Evolutionary conservation across 306 rosid species (phyloP).

Genomic region (Betula pendula): DNA sequence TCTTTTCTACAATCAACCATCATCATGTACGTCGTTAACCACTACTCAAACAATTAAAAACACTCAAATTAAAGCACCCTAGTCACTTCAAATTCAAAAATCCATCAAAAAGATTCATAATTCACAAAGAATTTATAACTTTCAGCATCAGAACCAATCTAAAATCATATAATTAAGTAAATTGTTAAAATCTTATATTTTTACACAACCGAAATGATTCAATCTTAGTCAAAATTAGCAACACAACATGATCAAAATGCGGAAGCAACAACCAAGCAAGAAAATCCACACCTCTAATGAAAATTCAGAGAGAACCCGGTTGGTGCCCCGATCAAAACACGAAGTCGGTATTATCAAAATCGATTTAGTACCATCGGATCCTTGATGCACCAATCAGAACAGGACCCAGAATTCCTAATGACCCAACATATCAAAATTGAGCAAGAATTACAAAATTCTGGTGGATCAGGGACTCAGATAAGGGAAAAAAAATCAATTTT

Average conservation of each 20-base stretch:
- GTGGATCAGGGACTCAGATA: conserved; percentile 52
- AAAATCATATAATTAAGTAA: conserved; percentile 21
- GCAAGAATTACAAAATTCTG: not conserved
- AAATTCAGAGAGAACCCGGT: conserved; percentile 63
- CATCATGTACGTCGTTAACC: conserved; percentile 30
- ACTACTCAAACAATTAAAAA: conserved; percentile 34
- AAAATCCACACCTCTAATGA: conserved; percentile 45
- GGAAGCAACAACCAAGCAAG: conserved; percentile 34
- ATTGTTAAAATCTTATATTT: conserved; percentile 22
- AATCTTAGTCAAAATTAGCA: conserved; percentile 29
- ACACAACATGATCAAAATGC: conserved; percentile 57
- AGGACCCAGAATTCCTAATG: conserved; percentile 41
- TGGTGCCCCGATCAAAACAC: conserved; percentile 54
- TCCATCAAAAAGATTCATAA: conserved; percentile 27
- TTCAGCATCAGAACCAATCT: conserved; percentile 38
- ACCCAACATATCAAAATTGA: conserved; percentile 27
- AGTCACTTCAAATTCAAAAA: conserved; percentile 24
- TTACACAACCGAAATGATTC: conserved; percentile 22
- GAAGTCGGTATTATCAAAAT: conserved; percentile 51
- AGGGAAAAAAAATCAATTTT: conserved; percentile 2
- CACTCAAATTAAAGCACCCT: conserved; percentile 29
- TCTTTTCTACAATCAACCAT: conserved; percentile 53
- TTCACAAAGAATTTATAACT: conserved; percentile 22
- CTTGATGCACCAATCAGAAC: conserved; percentile 47
- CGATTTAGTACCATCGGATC: conserved; percentile 72